These are phyloP conservation scores for Pigoraptor vietnamica DNA, from an alignment of 78 protist genomes.

Conservation along the genomic window DNA sequence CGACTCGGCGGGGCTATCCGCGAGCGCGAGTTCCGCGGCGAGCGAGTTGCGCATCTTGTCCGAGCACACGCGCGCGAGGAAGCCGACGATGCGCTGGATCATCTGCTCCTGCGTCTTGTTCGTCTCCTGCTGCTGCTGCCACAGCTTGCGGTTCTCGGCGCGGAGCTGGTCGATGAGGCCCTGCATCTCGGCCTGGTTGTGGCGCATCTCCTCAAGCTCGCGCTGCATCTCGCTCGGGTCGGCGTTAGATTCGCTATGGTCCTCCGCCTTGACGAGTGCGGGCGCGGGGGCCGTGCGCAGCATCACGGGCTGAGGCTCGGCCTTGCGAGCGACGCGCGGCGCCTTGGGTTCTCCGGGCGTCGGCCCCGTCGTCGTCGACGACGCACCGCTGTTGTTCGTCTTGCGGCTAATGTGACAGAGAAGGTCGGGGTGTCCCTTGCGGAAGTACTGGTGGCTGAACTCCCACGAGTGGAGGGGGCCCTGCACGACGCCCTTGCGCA, in stretches of 20 bases:
- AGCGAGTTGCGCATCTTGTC: not conserved
- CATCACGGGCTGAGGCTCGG: too few relatives aligned
- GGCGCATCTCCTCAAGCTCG: not conserved
- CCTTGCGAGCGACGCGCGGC: too few relatives aligned
- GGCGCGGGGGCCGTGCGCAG: not conserved
- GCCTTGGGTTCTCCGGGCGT: too few relatives aligned
- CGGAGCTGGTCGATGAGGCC: not conserved
- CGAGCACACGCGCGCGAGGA: not conserved
- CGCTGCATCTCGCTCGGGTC: not conserved
- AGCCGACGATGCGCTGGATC: not conserved
- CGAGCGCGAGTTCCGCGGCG: not conserved
- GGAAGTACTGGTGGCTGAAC: constrained; percentile 29
- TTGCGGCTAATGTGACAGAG: constrained; percentile 8
- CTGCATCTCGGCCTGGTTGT: not conserved
- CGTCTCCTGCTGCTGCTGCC: not conserved
- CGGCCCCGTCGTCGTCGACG: not conserved
- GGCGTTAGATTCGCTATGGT: not conserved
- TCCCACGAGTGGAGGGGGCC: constrained; percentile 19
- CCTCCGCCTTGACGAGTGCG: not conserved
- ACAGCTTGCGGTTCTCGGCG: not conserved
- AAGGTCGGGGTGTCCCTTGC: constrained; percentile 1
- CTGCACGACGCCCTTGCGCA: not conserved
- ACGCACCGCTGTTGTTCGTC: not conserved
- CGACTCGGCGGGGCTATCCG: not conserved
- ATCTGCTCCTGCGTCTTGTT: not conserved